Base-by-base conservation (phyloP, 2,329 filamentous ascomycete species). In the Nakataea oryzae region DNA sequence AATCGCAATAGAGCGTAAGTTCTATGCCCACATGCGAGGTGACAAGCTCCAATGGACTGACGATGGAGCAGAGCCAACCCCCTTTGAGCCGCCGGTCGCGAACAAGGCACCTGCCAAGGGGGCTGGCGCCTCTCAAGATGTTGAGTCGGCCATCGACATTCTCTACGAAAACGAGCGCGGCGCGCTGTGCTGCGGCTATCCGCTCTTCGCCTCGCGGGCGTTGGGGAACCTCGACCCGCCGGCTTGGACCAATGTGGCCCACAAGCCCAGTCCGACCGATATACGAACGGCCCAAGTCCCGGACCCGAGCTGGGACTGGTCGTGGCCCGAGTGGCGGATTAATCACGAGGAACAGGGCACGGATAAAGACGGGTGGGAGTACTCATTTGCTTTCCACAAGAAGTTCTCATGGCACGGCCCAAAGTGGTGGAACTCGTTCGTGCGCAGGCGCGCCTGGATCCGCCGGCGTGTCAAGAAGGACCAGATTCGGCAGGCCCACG, bases 141-240 rank as follows among this genome's bases (percentile, higher is more conserved):
- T 70, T 65, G 81, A 76, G 71, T 78, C 79, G 2, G 87, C 84
- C 30, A 86, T 97, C 64, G 95, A 99, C 66, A 84, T 97, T 6
- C 79, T 99, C 0, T 97, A 96, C 74, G 95, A 99, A 73, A 99
- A 99, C 70, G 90, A 99, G 76, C 85, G 95, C 63, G 95, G 95
- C 13, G 87, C 86, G 54, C 96, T 97, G 70, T 79, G 96, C 65
- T 97, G 93, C 69, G 93, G 95, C 30, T 83, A 92, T 14, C 87
- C 93, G 0, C 81, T 96, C n/a, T 99, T 97, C 78, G 96, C 93
- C 1, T 83, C 86, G 9, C 88, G 87, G 65, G 93, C 93, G 1
- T 81, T 99, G 1, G 86, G 96, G 47, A 89, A 90, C 64, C 83
- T 96, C 59, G 95, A 99, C 70, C 91, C 93, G 0, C 75, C 89